These are phyloP conservation scores for Emericellopsis terricola DNA, from an alignment of 495 filamentous ascomycete species.

Conservation along the genomic window DNA sequence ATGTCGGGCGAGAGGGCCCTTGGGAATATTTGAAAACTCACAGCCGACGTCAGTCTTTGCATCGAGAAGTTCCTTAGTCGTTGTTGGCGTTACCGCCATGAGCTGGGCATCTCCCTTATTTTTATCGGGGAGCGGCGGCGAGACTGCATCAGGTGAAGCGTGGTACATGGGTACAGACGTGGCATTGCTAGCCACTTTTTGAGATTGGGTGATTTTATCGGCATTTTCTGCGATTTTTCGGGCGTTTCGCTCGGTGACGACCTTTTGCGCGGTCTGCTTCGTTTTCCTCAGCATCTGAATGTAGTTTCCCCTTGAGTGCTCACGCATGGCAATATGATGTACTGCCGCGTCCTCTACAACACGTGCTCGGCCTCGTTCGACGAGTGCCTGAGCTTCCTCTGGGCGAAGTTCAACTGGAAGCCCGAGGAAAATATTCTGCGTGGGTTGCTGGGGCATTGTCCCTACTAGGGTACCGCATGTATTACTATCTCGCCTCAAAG, in stretches of 20 bases:
- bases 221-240: not conserved
- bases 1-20: constrained; percentile 19
- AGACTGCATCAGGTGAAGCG: too few species aligned
- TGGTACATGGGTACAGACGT: too few species aligned
- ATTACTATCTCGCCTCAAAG: constrained; percentile 62
- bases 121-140: constrained; percentile 2
- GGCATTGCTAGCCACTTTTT: too few species aligned
- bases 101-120: constrained; percentile 1
- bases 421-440: constrained; percentile 88
- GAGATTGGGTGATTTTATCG: too few species aligned
- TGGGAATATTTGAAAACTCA: too few species aligned
- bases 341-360: constrained; percentile 57
- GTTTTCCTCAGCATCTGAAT: constrained; percentile 20
- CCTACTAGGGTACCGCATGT: constrained; percentile 81
- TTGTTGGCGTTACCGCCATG: constrained; percentile 12
- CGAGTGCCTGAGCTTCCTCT: constrained; percentile 71
- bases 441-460: constrained; percentile 74
- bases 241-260: constrained; percentile 9
- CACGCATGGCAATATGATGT: constrained; percentile 41
- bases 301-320: constrained; percentile 33
- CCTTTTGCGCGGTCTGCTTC: constrained; percentile 20
- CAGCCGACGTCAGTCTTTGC: not conserved
- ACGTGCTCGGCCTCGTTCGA: constrained; percentile 63
- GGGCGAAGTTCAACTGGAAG: constrained; percentile 77
- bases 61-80: constrained; percentile 5